These are phyloP conservation scores for Barbatosphaeria neglecta DNA, from an alignment of 495 filamentous ascomycete species.

Conservation along the genomic window DNA sequence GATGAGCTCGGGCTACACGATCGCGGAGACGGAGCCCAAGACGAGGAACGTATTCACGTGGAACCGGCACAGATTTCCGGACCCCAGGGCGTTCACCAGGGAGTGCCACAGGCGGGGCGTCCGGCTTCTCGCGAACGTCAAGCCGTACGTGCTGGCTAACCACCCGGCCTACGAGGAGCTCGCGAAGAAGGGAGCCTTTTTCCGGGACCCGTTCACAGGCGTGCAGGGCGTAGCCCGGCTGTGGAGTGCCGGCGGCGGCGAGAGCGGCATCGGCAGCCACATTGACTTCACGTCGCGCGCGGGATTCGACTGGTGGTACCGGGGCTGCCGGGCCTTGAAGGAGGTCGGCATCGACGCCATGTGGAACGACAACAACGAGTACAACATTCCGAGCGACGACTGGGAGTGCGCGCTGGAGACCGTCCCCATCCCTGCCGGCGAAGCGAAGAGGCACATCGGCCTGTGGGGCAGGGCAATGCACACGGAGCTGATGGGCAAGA, in stretches of 20 bases:
- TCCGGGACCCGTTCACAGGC: constrained; percentile 43
- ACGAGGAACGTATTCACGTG: constrained; percentile 62
- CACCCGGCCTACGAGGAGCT: constrained; percentile 53
- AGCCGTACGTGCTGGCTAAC: constrained; percentile 53
- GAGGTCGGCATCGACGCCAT: constrained; percentile 54
- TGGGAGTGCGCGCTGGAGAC: constrained; percentile 47
- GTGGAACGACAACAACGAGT: constrained; percentile 73
- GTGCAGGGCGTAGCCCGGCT: constrained; percentile 46
- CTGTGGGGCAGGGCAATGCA: constrained; percentile 54
- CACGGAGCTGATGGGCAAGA: constrained; percentile 54
- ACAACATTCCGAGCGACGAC: constrained; percentile 51
- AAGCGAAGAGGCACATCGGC: constrained; percentile 31
- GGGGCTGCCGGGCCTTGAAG: constrained; percentile 48
- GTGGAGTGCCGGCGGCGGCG: constrained; percentile 57
- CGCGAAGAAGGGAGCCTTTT: constrained; percentile 41
- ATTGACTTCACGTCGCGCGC: constrained; percentile 55
- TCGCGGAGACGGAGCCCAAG: constrained; percentile 52
- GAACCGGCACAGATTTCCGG: constrained; percentile 54
- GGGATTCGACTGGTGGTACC: constrained; percentile 59
- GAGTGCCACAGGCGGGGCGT: constrained; percentile 52
- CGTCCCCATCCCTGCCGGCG: constrained; percentile 19
- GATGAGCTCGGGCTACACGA: constrained; percentile 60
- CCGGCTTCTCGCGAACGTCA: constrained; percentile 56
- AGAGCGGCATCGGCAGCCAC: constrained; percentile 56
- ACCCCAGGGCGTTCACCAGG: constrained; percentile 48